Conservation (phyloP, 148 eudicot species). For the Rhododendron ovatum region DNA sequence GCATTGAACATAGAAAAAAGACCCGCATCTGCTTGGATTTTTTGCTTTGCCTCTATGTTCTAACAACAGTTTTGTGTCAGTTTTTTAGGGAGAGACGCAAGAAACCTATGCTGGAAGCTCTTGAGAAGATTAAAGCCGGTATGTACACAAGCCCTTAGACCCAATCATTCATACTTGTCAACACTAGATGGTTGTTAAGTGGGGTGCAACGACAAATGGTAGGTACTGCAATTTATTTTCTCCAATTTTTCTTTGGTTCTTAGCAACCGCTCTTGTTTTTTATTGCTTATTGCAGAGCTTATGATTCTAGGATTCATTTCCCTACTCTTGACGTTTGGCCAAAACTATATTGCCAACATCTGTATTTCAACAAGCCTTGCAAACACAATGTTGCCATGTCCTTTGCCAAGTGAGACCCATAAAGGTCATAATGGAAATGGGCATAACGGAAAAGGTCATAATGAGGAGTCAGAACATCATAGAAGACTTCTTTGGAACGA, state of each 20-base stretch:
- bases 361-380: constrained; percentile 49
- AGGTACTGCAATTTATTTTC: not conserved
- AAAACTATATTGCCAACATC: constrained; percentile 49
- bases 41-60: not conserved
- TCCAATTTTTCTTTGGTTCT: not conserved
- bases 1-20: not conserved
- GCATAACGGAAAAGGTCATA: not conserved
- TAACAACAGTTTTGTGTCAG: constrained; percentile 25
- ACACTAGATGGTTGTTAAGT: not conserved
- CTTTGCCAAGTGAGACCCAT: not conserved
- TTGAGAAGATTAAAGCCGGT: constrained; percentile 84
- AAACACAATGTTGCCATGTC: constrained; percentile 75
- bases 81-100: constrained; percentile 44
- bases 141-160: constrained; percentile 12
- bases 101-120: constrained; percentile 62
- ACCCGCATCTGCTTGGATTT: not conserved
- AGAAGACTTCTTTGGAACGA: constrained; percentile 78
- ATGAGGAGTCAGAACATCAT: constrained; percentile 25
- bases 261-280: not conserved
- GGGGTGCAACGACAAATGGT: not conserved
- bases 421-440: not conserved
- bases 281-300: constrained; percentile 50
- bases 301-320: constrained; percentile 97
- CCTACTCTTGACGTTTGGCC: constrained; percentile 70
- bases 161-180: not conserved